Evolutionary conservation across 345 rosid genomes (phyloP), one percentile per base, ranked within the genome.

Genomic region (Melaleuca alternifolia): DNA sequence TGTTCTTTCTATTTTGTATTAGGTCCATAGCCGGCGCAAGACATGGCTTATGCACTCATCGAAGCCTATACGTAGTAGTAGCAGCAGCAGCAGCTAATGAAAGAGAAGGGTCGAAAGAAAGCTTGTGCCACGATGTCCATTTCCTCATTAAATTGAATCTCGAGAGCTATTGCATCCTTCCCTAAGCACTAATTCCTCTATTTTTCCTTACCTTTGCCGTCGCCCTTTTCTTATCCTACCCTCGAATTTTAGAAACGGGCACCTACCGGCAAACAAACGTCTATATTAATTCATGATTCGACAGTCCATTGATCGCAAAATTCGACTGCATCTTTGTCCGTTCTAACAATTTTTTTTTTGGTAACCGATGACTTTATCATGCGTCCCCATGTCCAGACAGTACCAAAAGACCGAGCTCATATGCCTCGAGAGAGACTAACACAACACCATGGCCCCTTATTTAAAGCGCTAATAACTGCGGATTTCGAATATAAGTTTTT

Each of bases 221-320:
- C 24, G 6, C 33, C 24, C 3, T 71, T 71, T 71, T 2, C 79
- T 33, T 71, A 71, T 33, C 46, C 48, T 2, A 18, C 13, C 24
- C 24, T 33, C 1, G 2, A 59, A n/a, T n/a, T n/a, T 6, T 3
- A 0, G 28, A 59, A 59, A n/a, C 4, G 71, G 18, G 5, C 2
- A 3, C 6, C 1, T 71, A 41, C 5, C 0, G 1, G 0, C 7
- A 10, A 8, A 5, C 24, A 20, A 33, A 33, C 1, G 8, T 46
- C 11, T 71, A 3, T 18, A 16, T 16, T 33, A 33, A 71, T 71
- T 33, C 0, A 0, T 2, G 3, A 33, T 16, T 4, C 79, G 3
- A 18, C 1, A 0, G 79, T 7, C 5, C 3, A 71, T 71, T 8
- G 2, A 7, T 18, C 13, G 6, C 0, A 1, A 0, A 18, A 33